Evolutionary conservation across 1,139 yeast species (phyloP), one percentile per base, ranked within the genome.

Genomic region (Lodderomyces theae): DNA sequence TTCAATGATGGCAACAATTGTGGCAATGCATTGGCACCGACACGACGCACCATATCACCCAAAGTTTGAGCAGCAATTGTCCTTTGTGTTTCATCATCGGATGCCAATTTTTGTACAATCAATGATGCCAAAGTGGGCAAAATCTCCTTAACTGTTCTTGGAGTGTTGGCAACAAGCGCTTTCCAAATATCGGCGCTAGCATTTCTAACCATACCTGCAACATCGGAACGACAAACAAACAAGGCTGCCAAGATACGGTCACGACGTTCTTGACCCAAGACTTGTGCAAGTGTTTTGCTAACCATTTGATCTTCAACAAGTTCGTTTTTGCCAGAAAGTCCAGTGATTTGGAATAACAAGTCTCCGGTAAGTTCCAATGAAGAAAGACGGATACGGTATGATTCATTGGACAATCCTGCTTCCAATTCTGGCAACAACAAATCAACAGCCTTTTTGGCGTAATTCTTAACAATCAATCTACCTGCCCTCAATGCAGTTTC

Each of bases 311-410:
- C 92, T 49, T 83, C 89, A 30, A 73, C 63, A 50, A 82, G 73
- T 52, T 80, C 90, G 57, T 72, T 78, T 60, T 71, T 80, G 49
- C 83, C 82, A 36, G 86, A 77, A 50, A 90, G 82, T 63, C 98
- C 98, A 36, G 96, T 86, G 52, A 92, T 84, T 69, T 92, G 96
- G 81, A 86, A 90, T 52, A 94, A 72, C 56, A 94, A 72, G 54
- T 94, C 98, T 51, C 98, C 98, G n/a, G 96, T 84, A 53, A 94
- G 86, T 64, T 90, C 97, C 40, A 92, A 95, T 28, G 97, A 89
- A 2, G 96, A 86, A 47, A 90, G 73, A 63, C 99, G 82, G 57
- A 94, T 92, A 60, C 97, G 82, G 65, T 87, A 80, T 55, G 82
- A 86, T 48, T 74, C 68, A 61, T 89, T 96, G 39, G 90, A 80